A percentile compares a stretch with the other conserved stretches of the same genome.
Conservation (phyloP, 2,329 filamentous ascomycete genomes). For the Fonsecaea multimorphosa region DNA sequence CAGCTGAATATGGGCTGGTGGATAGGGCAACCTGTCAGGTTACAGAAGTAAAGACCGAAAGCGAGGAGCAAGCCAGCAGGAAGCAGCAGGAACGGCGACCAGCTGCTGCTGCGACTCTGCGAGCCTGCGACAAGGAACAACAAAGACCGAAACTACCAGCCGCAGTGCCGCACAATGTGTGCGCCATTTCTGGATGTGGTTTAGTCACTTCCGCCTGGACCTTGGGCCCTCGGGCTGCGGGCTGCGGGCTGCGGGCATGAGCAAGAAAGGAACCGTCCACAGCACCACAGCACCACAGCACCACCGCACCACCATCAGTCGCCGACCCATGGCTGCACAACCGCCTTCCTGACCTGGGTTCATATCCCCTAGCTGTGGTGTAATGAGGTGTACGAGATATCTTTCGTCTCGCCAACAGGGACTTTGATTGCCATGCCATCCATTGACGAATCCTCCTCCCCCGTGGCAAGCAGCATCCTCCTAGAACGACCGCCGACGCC, state of each 20-base stretch:
- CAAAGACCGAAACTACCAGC: neutral
- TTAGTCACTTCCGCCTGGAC: slow-evolving; percentile 4
- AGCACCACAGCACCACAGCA: too few species aligned
- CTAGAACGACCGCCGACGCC: too few species aligned
- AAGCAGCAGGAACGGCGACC: slow-evolving; percentile 7
- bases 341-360: slow-evolving; percentile 8
- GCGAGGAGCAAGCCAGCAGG: neutral
- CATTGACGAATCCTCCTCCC: neutral
- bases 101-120: too few species aligned
- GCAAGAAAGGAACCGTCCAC: neutral
- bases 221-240: neutral
- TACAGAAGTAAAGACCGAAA: neutral
- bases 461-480: too few species aligned
- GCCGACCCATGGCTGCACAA: neutral
- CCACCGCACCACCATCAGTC: neutral
- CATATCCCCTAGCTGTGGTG: too few species aligned
- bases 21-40: slow-evolving; percentile 4
- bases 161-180: slow-evolving; percentile 1
- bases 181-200: slow-evolving; percentile 8
- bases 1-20: slow-evolving; percentile 13
- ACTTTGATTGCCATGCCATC: neutral
- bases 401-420: neutral
- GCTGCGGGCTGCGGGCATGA: neutral
- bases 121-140: neutral
- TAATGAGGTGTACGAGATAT: neutral